These are phyloP conservation scores for Parmelia sp. DNA, from an alignment of 495 filamentous ascomycete species.

Conservation along the genomic window DNA sequence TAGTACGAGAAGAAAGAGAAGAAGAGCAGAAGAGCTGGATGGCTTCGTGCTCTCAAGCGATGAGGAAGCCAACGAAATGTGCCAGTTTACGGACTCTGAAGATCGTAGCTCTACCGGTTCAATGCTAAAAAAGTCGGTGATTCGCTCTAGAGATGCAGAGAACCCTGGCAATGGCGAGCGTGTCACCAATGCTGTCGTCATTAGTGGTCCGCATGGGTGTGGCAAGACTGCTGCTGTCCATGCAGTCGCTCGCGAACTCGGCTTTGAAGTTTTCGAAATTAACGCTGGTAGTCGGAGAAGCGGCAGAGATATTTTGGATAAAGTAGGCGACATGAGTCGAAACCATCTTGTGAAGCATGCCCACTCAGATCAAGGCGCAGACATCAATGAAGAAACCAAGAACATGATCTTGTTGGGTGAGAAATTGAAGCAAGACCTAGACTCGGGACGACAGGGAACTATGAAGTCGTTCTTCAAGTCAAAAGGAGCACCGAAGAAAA, in stretches of 20 bases:
- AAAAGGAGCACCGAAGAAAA: slow-evolving; percentile 31
- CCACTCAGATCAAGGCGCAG: slow-evolving; percentile 26
- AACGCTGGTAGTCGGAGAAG: slow-evolving; percentile 75
- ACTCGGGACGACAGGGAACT: slow-evolving; percentile 64
- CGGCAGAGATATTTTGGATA: slow-evolving; percentile 85
- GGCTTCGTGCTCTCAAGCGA: slow-evolving; percentile 83
- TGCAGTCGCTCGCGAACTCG: slow-evolving; percentile 91
- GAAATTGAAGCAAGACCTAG: slow-evolving; percentile 50
- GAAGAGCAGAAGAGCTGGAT: slow-evolving; percentile 63
- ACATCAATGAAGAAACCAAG: slow-evolving; percentile 36
- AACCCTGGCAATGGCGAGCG: slow-evolving; percentile 38
- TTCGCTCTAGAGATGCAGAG: slow-evolving; percentile 49
- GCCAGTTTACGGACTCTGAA: slow-evolving; percentile 60
- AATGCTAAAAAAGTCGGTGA: slow-evolving; percentile 52
- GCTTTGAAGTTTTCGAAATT: slow-evolving; percentile 93
- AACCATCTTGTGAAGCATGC: slow-evolving; percentile 78
- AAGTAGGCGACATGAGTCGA: slow-evolving; percentile 89
- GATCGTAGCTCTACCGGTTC: slow-evolving; percentile 41
- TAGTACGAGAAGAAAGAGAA: slow-evolving; percentile 59
- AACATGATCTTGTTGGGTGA: slow-evolving; percentile 31
- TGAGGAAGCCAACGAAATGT: slow-evolving; percentile 71
- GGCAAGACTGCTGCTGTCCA: slow-evolving; percentile 92
- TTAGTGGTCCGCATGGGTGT: slow-evolving; percentile 85
- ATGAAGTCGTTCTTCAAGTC: slow-evolving; percentile 77
- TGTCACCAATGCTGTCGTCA: slow-evolving; percentile 57